Percentiles rank a stretch among this genome's conserved stretches.
Evolutionary conservation across 1,284 basidiomycete species (phyloP).

Genomic region (Agaricales sp.): DNA sequence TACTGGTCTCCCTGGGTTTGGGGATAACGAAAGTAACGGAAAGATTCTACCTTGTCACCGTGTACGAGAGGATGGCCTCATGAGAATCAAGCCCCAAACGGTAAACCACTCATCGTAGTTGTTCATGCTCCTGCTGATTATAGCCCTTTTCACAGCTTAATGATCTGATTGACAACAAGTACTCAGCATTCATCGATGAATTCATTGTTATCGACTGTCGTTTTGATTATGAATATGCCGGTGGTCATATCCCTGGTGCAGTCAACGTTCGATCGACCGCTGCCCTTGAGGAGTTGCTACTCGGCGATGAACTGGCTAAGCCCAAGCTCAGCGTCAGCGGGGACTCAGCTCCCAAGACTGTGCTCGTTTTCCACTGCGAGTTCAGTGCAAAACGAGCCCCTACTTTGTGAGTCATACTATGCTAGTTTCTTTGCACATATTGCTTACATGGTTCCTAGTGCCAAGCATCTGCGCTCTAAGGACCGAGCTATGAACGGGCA

Average conservation of each 20-base stretch:
- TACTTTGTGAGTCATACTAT: slow-evolving; percentile 65
- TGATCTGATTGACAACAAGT: slow-evolving; percentile 65
- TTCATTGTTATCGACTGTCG: slow-evolving; percentile 92
- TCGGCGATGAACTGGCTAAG: slow-evolving; percentile 45
- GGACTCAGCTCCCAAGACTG: slow-evolving; percentile 62
- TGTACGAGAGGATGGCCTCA: slow-evolving; percentile 90
- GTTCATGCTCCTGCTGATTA: slow-evolving; percentile 7
- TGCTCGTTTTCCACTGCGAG: slow-evolving; percentile 97
- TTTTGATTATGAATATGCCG: slow-evolving; percentile 94
- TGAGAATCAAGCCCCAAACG: slow-evolving; percentile 79
- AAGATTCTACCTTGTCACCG: slow-evolving; percentile 92
- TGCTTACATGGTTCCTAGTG: slow-evolving; percentile 36
- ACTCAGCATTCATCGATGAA: slow-evolving; percentile 48
- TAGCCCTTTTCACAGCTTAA: slow-evolving; percentile 45
- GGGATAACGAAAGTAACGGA: slow-evolving; percentile 86
- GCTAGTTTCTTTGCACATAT: slow-evolving; percentile 1
- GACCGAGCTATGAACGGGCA: slow-evolving; percentile 85
- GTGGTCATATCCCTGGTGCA: slow-evolving; percentile 89
- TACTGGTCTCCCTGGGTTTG: slow-evolving; percentile 63
- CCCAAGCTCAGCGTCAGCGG: slow-evolving; percentile 79
- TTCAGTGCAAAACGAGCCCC: slow-evolving; percentile 94
- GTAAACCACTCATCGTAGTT: slow-evolving; percentile 32
- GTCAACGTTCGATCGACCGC: slow-evolving; percentile 85
- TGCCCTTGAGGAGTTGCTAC: slow-evolving; percentile 74
- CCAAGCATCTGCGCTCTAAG: slow-evolving; percentile 84